A percentile compares a stretch with the other conserved stretches of the same genome.
Conservation (phyloP, 768 basidiomycete species). For the Rhodotorula sphaerocarpa region DNA sequence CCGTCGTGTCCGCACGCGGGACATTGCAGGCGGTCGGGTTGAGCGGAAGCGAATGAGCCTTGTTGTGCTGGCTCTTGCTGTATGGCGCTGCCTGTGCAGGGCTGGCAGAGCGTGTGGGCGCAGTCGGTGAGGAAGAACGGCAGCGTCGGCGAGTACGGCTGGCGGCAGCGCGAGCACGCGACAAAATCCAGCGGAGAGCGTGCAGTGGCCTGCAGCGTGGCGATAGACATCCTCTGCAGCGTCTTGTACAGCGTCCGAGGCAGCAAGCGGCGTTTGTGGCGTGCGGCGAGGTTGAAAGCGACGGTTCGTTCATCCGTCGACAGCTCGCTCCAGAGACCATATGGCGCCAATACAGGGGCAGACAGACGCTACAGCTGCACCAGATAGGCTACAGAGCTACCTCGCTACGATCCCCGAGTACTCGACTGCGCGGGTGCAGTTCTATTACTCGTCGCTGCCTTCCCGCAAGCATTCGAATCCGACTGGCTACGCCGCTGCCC, state of each 20-base stretch:
- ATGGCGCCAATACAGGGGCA: no score
- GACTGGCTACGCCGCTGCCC: conserved; percentile 29
- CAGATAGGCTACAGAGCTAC: not conserved
- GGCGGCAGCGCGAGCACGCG: conserved; percentile 16
- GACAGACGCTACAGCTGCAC: no score
- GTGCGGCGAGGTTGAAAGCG: not conserved
- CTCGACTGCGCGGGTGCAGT: conserved; percentile 10
- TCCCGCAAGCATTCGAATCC: conserved; percentile 29
- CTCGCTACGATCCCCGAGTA: conserved; percentile 19
- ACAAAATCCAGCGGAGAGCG: conserved; percentile 6
- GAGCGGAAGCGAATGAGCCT: not conserved
- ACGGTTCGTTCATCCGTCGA: no score
- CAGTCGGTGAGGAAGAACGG: conserved; percentile 15
- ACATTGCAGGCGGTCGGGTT: not conserved
- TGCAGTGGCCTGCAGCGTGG: not conserved
- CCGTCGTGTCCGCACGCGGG: conserved; percentile 5
- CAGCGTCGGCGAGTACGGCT: not conserved
- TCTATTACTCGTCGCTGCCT: conserved; percentile 31
- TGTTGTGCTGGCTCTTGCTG: no score
- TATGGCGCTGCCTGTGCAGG: not conserved
- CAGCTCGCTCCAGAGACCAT: no score
- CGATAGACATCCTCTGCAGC: not conserved
- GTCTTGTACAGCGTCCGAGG: not conserved
- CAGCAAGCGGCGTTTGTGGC: not conserved
- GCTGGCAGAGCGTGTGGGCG: conserved; percentile 14